A percentile compares a stretch with the other conserved stretches of the same genome.
These are phyloP conservation scores for Amanita pseudoporphyria DNA, from an alignment of 768 basidiomycete genomes.

Conservation along the genomic window DNA sequence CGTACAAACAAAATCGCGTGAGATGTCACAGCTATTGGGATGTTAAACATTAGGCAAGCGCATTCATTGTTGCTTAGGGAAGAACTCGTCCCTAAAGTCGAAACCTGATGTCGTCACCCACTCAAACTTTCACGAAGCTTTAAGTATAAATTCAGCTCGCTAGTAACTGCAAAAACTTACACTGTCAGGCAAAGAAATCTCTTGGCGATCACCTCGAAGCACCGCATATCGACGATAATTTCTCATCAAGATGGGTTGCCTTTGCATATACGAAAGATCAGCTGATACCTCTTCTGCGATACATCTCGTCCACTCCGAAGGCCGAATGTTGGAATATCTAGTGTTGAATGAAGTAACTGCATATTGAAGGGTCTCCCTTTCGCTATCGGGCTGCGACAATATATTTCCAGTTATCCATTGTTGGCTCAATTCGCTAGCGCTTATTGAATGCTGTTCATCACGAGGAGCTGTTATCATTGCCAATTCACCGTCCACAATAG, in stretches of 20 bases:
- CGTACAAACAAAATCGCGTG: background rate
- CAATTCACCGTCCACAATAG: conserved; percentile 48
- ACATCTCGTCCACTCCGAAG: conserved; percentile 22
- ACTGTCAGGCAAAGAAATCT: background rate
- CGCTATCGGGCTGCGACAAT: conserved; percentile 19
- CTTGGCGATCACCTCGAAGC: conserved; percentile 21
- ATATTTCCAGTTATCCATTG: conserved; percentile 33
- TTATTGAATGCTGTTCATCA: conserved; percentile 9
- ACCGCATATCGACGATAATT: conserved; percentile 59
- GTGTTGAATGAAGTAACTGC: conserved; percentile 32
- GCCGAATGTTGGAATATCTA: conserved; percentile 24
- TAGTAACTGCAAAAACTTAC: background rate
- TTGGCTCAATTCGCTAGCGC: conserved; percentile 12
- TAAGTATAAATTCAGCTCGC: background rate
- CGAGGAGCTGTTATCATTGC: conserved; percentile 45
- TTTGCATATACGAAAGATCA: conserved; percentile 45
- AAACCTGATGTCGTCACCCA: conserved; percentile 37
- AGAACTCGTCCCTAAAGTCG: conserved; percentile 53
- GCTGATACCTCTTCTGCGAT: conserved; percentile 37
- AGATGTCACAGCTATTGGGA: background rate
- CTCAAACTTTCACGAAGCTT: conserved; percentile 37
- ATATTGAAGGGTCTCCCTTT: conserved; percentile 33
- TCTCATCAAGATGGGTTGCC: conserved; percentile 53
- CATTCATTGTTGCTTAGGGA: conserved; percentile 14
- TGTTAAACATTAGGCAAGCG: background rate